Percentiles rank a stretch among this genome's conserved stretches.
These are phyloP conservation scores for Rhodotorula babjevae DNA, from an alignment of 768 basidiomycete genomes.

Conservation along the genomic window DNA sequence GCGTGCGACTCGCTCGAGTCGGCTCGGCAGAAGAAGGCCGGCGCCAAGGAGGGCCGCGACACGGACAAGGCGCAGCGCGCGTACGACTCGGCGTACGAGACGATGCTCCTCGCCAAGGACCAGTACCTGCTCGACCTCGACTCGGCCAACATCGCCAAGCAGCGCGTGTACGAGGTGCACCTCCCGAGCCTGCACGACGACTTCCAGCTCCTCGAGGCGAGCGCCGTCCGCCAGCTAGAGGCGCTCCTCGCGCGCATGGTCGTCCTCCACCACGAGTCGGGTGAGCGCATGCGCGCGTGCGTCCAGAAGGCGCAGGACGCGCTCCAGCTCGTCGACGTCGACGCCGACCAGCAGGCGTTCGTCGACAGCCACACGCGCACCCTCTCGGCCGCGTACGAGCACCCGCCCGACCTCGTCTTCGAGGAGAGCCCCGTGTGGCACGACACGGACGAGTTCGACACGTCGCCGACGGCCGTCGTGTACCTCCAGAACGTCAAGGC, in stretches of 20 bases:
- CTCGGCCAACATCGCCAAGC: slow-evolving; percentile 26
- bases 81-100: slow-evolving; percentile 23
- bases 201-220: slow-evolving; percentile 27
- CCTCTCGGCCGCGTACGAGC: slow-evolving; percentile 21
- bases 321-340: slow-evolving; percentile 7
- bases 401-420: slow-evolving; percentile 28
- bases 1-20: slow-evolving; percentile 32
- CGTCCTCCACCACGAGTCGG: slow-evolving; percentile 5
- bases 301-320: slow-evolving; percentile 1
- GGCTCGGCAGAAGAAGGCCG: slow-evolving; percentile 21
- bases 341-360: slow-evolving; percentile 28
- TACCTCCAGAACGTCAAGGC: slow-evolving; percentile 36
- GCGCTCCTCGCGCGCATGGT: slow-evolving; percentile 6
- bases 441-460: slow-evolving; percentile 34
- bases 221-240: slow-evolving; percentile 15
- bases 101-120: slow-evolving; percentile 32
- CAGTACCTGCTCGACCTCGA: slow-evolving; percentile 31
- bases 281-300: not conserved
- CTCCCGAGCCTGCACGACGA: slow-evolving; percentile 30
- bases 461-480: not conserved
- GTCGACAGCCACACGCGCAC: not conserved
- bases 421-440: slow-evolving; percentile 33
- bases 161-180: slow-evolving; percentile 19
- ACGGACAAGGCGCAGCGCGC: slow-evolving; percentile 19
- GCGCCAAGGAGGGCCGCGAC: slow-evolving; percentile 9